Evolutionary conservation across 1,139 yeast species (phyloP), one percentile per base, ranked within the genome.

Genomic region (Pichia sp.): DNA sequence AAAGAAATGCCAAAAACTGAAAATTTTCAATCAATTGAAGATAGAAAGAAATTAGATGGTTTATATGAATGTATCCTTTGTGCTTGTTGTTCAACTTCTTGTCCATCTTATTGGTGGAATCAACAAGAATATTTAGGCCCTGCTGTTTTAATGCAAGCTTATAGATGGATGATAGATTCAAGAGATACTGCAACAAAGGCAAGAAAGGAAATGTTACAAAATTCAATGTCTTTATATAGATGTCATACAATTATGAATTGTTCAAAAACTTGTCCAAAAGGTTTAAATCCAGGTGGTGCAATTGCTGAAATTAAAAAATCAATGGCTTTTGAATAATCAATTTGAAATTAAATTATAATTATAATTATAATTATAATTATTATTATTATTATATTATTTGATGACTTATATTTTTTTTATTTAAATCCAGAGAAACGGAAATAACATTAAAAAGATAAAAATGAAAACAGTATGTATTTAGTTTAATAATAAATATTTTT

Each of bases 101-200:
- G 99, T 76, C 98, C 99, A 48, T 89, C 97, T 7, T 94, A 94
- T 79, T 94, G 99, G 98, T 94, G 99, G 99, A 94, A 94, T 74
- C 96, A 89, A 73, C 96, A 90, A 72, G 95, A 94, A 75, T 94
- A 94, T 73, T 76, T 94, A 63, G 98, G 98, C 51, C 97, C 98
- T 35, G 97, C 97, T 32, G 97, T 92, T 52, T 79, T 92, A 70
- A 87, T 92, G 97, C 98, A 92, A 76, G 97, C 97, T 51, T 92
- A 83, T 79, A 83, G 98, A 76, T 92, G 98, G 98, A 83, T 92
- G 77, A 81, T 89, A 57, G 99, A 92, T 71, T 85, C 96, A 44
- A 86, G 99, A 75, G 99, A 92, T 70, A 83, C 88, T 70, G 96
- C 96, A 48, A 76, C 88, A 41, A 75, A 71, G 56, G 63, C 74